Evolutionary conservation across 192 early-diverging fungal genomes (phyloP).

Genomic region (Coemansia sp.): DNA sequence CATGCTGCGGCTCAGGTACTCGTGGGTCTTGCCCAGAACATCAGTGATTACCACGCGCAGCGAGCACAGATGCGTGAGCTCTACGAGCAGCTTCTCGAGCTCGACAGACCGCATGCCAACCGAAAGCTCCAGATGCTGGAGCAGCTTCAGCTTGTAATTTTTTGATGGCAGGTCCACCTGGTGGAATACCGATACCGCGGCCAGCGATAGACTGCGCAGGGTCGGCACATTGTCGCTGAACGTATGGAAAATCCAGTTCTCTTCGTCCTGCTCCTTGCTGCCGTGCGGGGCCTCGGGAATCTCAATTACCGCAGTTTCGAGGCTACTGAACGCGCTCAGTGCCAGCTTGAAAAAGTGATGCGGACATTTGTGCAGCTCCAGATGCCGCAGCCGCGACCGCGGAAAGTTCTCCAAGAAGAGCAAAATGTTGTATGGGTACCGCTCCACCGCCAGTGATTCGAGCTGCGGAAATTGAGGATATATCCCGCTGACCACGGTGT

Average conservation of each 20-base stretch:
- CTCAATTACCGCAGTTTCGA: conserved; percentile 2
- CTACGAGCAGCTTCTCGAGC: conserved; percentile 20
- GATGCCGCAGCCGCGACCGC: conserved; percentile 17
- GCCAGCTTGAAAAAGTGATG: conserved; percentile 7
- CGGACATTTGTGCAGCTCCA: conserved; percentile 20
- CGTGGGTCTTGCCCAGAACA: conserved; percentile 23
- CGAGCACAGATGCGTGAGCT: conserved; percentile 7
- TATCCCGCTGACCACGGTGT: conserved; percentile 1
- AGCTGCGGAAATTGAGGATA: conserved; percentile 27
- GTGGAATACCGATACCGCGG: neutral
- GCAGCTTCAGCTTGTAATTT: neutral
- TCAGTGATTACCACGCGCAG: conserved; percentile 17
- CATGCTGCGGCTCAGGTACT: conserved; percentile 27
- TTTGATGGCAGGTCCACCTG: conserved; percentile 13
- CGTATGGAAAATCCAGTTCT: conserved; percentile 9
- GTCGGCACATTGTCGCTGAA: neutral
- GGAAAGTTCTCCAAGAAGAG: conserved; percentile 40
- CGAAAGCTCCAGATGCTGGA: conserved; percentile 15
- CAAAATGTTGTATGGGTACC: conserved; percentile 25
- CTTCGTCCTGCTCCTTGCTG: conserved; percentile 5
- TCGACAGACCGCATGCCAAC: conserved; percentile 23
- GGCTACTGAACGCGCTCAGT: conserved; percentile 8
- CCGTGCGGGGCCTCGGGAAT: conserved; percentile 7
- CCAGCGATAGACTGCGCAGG: conserved; percentile 11
- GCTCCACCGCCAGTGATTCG: conserved; percentile 12